Percentiles rank a stretch among this genome's conserved stretches.
phyloP scores from a whole-genome alignment of 371 early-diverging fungal genomes.

The Rhizomucor pusillus region DNA sequence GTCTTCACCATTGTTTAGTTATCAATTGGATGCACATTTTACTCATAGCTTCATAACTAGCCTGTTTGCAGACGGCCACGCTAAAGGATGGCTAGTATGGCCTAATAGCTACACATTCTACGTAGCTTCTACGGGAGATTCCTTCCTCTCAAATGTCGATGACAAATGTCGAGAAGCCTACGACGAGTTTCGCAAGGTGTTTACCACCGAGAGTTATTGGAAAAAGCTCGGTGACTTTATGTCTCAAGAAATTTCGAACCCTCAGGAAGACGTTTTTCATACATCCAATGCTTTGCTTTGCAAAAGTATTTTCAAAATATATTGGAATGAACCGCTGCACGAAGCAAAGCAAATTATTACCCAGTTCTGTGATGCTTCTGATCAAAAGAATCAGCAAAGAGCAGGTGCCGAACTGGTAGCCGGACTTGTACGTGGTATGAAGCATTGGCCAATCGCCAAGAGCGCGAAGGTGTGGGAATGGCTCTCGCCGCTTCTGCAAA shows the following conservation, averaged over 20 bases:
- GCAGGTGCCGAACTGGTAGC: slow-evolving; percentile 77
- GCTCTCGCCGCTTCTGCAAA: slow-evolving; percentile 53
- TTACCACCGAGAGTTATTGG: slow-evolving; percentile 58
- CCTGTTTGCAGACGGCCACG: slow-evolving; percentile 48
- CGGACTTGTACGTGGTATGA: slow-evolving; percentile 82
- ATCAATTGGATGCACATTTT: no score
- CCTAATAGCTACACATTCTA: slow-evolving; percentile 60
- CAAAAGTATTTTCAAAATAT: slow-evolving; percentile 65
- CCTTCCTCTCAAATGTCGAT: slow-evolving; percentile 42
- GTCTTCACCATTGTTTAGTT: background rate
- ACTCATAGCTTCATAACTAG: slow-evolving; percentile 13
- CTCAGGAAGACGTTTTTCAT: slow-evolving; percentile 65
- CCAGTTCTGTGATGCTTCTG: slow-evolving; percentile 43
- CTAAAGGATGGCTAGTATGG: slow-evolving; percentile 80
- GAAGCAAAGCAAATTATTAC: slow-evolving; percentile 49
- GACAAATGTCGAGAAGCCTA: slow-evolving; percentile 47
- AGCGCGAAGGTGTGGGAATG: slow-evolving; percentile 58
- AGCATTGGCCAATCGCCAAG: slow-evolving; percentile 70
- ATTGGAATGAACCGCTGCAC: slow-evolving; percentile 58
- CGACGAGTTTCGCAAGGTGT: slow-evolving; percentile 45
- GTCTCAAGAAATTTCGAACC: slow-evolving; percentile 61
- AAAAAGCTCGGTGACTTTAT: slow-evolving; percentile 49
- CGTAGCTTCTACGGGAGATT: slow-evolving; percentile 29
- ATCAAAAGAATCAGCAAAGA: slow-evolving; percentile 75
- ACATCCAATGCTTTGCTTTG: slow-evolving; percentile 57